phyloP scores from a whole-genome alignment of 768 basidiomycete genomes.

The Boletellus emodensis region DNA sequence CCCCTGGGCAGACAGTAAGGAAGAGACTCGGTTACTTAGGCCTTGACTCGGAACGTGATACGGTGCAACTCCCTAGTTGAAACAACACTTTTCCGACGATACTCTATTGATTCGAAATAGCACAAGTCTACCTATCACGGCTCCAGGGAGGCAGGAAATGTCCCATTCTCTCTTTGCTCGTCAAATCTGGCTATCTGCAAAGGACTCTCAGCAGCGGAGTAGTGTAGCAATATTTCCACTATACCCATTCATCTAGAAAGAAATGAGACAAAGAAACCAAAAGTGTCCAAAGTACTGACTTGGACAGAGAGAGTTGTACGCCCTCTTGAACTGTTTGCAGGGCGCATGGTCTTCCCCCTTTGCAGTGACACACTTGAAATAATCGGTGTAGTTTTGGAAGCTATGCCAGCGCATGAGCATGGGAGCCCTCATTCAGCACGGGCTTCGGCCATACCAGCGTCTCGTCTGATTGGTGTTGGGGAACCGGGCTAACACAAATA shows the following conservation, averaged over 20 bases:
- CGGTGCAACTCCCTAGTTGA: too few relatives aligned
- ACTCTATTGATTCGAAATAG: conserved; percentile 12
- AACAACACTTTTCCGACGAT: neutral
- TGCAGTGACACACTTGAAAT: conserved; percentile 95
- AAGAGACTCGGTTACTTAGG: too few relatives aligned
- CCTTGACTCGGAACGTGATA: too few relatives aligned
- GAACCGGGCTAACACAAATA: conserved; percentile 63
- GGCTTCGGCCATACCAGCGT: conserved; percentile 70
- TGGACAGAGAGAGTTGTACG: conserved; percentile 95
- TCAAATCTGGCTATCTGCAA: conserved; percentile 82
- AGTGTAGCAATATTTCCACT: conserved; percentile 7
- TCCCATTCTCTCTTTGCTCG: conserved; percentile 89
- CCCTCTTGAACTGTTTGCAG: conserved; percentile 97
- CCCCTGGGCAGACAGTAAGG: neutral
- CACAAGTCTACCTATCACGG: conserved; percentile 40
- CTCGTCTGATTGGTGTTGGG: conserved; percentile 92
- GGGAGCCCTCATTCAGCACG: neutral
- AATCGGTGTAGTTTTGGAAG: conserved; percentile 97
- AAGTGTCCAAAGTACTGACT: conserved; percentile 54
- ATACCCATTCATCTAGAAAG: conserved; percentile 85
- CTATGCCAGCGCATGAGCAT: conserved; percentile 34
- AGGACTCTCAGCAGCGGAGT: neutral
- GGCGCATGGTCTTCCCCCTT: conserved; percentile 99
- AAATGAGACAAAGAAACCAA: conserved; percentile 7
- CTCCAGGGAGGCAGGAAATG: conserved; percentile 90